Conservation (phyloP, 2,329 filamentous ascomycete species). For the Fusarium sp. region DNA sequence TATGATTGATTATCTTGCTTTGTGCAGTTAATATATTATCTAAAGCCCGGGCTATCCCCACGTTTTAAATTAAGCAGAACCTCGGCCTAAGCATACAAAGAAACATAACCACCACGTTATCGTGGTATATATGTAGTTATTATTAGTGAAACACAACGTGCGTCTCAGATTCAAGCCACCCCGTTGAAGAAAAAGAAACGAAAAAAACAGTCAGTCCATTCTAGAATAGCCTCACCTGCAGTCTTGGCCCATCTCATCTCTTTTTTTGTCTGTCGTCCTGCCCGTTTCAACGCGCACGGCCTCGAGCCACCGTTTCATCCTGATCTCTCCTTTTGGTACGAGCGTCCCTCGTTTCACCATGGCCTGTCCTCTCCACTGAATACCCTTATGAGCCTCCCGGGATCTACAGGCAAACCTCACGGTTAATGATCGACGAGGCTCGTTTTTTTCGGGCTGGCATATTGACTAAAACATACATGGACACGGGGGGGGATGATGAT, state of each 20-base stretch:
- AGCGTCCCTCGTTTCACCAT: constrained; percentile 33
- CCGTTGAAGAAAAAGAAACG: not conserved
- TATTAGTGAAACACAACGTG: constrained; percentile 18
- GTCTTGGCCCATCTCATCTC: not conserved
- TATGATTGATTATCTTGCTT: not conserved
- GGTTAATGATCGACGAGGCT: constrained; percentile 4
- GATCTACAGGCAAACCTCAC: not conserved
- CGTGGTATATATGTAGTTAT: not conserved
- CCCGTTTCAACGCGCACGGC: constrained; percentile 28
- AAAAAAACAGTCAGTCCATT: not conserved
- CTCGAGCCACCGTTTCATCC: constrained; percentile 27
- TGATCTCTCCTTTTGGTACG: constrained; percentile 1
- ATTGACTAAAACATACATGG: not conserved
- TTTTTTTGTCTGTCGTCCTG: not conserved
- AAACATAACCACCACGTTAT: not conserved
- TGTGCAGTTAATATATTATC: not conserved
- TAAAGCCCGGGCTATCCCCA: constrained; percentile 1
- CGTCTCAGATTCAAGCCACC: not conserved
- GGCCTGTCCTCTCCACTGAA: not conserved
- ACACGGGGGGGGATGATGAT: not conserved
- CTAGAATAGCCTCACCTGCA: not conserved
- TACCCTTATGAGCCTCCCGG: not conserved
- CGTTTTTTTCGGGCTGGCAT: not conserved
- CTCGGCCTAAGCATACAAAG: constrained; percentile 16
- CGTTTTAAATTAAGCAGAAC: not conserved